Evolutionary conservation across 768 basidiomycete genomes (phyloP), one percentile per base, ranked within the genome.

Genomic region (Boletus insuetus): DNA sequence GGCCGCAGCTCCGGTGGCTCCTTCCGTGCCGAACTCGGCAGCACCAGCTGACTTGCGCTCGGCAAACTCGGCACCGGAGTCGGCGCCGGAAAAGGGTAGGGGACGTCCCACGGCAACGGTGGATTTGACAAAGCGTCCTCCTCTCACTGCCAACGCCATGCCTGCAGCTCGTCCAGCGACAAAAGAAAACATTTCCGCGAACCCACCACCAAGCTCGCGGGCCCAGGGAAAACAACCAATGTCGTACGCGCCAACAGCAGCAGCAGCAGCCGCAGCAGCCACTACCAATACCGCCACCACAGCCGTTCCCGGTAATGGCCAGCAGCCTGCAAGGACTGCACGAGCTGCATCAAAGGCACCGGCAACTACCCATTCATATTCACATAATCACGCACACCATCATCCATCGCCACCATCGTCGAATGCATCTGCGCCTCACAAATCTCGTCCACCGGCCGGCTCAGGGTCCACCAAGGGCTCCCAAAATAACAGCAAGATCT

Each of bases 141-240:
- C 73, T 74, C 74, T 67, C 67, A 68, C 71, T 53, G 65, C 60
- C 64, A 74, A 74, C 64, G 73, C 72, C 60, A 77, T 77, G 74
- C 70, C 79, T 73, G 65, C 77, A 65, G 62, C 71, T 66, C 66
- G 74, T 60, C 56, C 74, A 61, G 64, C 73, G 60, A 66, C 77
- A 65, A 63, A 76, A 69, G 59, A 78, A 70, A 66, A 73, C 67
- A 38, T 61, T 22, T 49, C 68, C 17, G 42, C 62, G 19, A 65
- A 71, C 48, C 80, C 81, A 31, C 82, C 79, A 39, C 91, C 88
- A 35, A 87, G 84, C 56, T 89, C 90, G 49, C 82, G 93, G 16
- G 91, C 92, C 22, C 90, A 90, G 60, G 93, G 93, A 62, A 96
- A 96, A 77, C 90, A 92, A 66, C 93, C 92, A 32, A 94, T 94